Evolutionary conservation across 306 rosid species (phyloP).

Genomic region (Senna siamea): DNA sequence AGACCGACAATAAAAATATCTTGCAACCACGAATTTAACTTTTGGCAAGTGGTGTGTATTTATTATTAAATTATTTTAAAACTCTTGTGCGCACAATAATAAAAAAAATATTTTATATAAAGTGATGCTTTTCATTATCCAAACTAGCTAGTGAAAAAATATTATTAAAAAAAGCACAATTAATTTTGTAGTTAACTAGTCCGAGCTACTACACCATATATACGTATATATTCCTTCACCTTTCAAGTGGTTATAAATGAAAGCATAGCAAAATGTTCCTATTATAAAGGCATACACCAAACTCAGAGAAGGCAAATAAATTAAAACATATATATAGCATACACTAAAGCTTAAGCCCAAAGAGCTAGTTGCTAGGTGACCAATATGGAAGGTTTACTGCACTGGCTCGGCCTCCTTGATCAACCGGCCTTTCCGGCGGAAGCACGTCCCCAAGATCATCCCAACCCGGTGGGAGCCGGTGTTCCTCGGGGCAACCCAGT

Average conservation of each 20-base stretch:
- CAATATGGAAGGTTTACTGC: slow-evolving; percentile 25
- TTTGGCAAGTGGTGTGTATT: too few relatives aligned
- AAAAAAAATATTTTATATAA: too few relatives aligned
- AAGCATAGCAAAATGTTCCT: slow-evolving; percentile 6
- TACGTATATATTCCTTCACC: slow-evolving; percentile 32
- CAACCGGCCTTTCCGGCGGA: not conserved
- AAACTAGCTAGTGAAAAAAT: too few relatives aligned
- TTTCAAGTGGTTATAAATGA: slow-evolving; percentile 11
- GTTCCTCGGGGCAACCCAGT: not conserved
- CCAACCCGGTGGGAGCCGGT: not conserved
- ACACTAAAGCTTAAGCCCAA: not conserved
- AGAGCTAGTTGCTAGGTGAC: not conserved
- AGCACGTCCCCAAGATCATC: not conserved
- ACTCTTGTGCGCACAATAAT: too few relatives aligned
- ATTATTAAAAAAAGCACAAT: not conserved
- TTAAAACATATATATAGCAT: not conserved
- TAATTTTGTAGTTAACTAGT: not conserved
- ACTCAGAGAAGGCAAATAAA: not conserved
- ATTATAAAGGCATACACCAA: not conserved
- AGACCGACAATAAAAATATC: too few relatives aligned
- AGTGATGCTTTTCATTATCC: too few relatives aligned
- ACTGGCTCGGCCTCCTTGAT: slow-evolving; percentile 21
- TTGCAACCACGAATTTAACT: too few relatives aligned
- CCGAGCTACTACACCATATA: slow-evolving; percentile 19
- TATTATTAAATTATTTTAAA: too few relatives aligned